Conservation (phyloP, 2,329 filamentous ascomycete species). For the Diaporthe eres region DNA sequence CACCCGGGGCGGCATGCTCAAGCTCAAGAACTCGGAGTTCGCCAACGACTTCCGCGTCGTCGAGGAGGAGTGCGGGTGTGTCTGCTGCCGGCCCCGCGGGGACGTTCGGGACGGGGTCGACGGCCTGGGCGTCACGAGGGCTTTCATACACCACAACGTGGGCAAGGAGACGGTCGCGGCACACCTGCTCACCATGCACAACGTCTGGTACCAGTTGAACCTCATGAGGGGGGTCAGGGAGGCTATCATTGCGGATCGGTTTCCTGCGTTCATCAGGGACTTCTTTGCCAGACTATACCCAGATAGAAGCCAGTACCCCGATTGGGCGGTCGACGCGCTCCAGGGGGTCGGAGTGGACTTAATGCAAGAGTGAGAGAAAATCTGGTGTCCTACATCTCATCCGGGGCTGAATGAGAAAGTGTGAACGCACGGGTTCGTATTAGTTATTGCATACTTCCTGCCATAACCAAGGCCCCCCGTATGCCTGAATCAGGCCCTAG, state of each 20-base stretch:
- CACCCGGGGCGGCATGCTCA: conserved; percentile 84
- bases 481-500: background rate
- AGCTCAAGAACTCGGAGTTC: conserved; percentile 83
- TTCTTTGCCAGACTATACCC: conserved; percentile 85
- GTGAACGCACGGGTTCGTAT: background rate
- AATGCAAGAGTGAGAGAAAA: conserved; percentile 53
- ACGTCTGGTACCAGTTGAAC: conserved; percentile 91
- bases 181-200: conserved; percentile 89
- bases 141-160: conserved; percentile 91
- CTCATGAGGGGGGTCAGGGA: conserved; percentile 83
- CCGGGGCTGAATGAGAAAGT: no score
- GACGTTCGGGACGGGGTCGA: conserved; percentile 60
- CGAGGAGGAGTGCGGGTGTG: conserved; percentile 85
- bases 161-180: conserved; percentile 97
- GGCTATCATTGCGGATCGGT: conserved; percentile 85
- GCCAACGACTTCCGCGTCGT: conserved; percentile 86
- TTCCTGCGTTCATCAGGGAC: conserved; percentile 80
- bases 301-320: conserved; percentile 77
- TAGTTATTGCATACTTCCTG: background rate
- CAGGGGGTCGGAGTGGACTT: conserved; percentile 85
- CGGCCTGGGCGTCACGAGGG: conserved; percentile 85
- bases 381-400: background rate
- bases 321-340: conserved; percentile 88
- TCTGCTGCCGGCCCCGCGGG: conserved; percentile 77
- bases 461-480: background rate